Evolutionary conservation across 2,329 filamentous ascomycete species (phyloP).

Genomic region (Teratosphaeria gauchensis): DNA sequence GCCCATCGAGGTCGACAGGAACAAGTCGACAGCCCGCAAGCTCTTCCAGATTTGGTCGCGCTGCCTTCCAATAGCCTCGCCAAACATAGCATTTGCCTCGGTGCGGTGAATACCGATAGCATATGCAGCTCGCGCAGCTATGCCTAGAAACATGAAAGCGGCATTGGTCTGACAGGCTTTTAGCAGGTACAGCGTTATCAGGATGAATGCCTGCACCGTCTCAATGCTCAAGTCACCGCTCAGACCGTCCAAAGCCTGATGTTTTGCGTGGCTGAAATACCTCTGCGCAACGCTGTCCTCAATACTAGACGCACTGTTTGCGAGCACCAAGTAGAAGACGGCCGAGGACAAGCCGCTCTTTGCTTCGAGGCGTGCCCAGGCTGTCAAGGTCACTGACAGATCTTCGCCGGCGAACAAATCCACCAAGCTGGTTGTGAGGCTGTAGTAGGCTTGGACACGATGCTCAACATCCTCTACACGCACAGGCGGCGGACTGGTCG

Average conservation of each 20-base stretch:
- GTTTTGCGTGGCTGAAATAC: conserved; percentile 39
- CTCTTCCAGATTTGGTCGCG: conserved; percentile 45
- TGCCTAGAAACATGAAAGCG: conserved; percentile 42
- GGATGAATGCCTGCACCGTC: conserved; percentile 42
- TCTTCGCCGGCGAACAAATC: conserved; percentile 39
- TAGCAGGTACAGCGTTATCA: conserved; percentile 45
- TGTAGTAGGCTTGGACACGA: conserved; percentile 30
- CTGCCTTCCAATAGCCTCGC: conserved; percentile 26
- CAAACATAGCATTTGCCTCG: conserved; percentile 43
- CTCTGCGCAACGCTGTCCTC: conserved; percentile 35
- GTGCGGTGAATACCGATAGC: conserved; percentile 44
- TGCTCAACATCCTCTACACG: not conserved
- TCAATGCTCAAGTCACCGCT: conserved; percentile 41
- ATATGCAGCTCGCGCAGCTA: conserved; percentile 44
- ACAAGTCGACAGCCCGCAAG: conserved; percentile 42
- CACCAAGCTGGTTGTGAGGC: conserved; percentile 39
- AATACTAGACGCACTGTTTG: conserved; percentile 39
- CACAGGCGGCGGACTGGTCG: not conserved
- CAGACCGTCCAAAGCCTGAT: conserved; percentile 37
- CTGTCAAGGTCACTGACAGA: conserved; percentile 16
- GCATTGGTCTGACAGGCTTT: conserved; percentile 43
- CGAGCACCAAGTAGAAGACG: conserved; percentile 43
- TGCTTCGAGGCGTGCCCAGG: conserved; percentile 13
- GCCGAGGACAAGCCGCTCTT: not conserved
- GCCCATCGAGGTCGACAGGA: conserved; percentile 42